Conservation (phyloP, 2,329 filamentous ascomycete genomes). For the Rhexocercosporidium sp. region DNA sequence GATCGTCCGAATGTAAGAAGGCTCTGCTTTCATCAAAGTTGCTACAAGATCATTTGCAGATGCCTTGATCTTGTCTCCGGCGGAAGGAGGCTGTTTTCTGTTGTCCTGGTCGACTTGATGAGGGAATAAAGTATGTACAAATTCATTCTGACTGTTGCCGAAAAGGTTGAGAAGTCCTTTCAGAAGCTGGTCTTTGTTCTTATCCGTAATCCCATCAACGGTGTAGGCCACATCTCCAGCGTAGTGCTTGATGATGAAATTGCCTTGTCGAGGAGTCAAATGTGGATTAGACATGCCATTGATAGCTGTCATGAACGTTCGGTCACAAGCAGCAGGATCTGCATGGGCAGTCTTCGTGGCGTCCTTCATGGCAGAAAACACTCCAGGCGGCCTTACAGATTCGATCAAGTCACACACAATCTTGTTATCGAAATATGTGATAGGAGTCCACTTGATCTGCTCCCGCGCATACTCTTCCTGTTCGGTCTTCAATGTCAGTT, state of each 20-base stretch:
- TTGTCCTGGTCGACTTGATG: slow-evolving; percentile 95
- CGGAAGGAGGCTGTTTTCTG: slow-evolving; percentile 89
- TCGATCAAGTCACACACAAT: slow-evolving; percentile 98
- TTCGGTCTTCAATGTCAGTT: slow-evolving; percentile 93
- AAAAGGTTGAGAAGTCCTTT: slow-evolving; percentile 93
- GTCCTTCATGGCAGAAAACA: slow-evolving; percentile 96
- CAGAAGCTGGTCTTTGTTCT: slow-evolving; percentile 97
- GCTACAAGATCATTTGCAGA: slow-evolving; percentile 95
- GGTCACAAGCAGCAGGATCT: slow-evolving; percentile 90
- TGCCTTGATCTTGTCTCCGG: slow-evolving; percentile 92
- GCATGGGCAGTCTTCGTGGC: slow-evolving; percentile 98
- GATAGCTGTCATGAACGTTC: slow-evolving; percentile 92
- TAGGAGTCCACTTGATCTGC: slow-evolving; percentile 98
- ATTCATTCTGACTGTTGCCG: slow-evolving; percentile 80
- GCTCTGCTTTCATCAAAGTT: slow-evolving; percentile 95
- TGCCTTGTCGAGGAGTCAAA: slow-evolving; percentile 88
- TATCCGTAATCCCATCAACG: slow-evolving; percentile 96
- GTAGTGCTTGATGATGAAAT: slow-evolving; percentile 99
- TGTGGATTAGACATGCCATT: slow-evolving; percentile 92
- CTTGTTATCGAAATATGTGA: slow-evolving; percentile 99
- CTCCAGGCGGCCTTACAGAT: slow-evolving; percentile 83
- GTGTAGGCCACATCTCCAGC: slow-evolving; percentile 95
- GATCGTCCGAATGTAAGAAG: slow-evolving; percentile 98
- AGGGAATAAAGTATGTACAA: slow-evolving; percentile 89
- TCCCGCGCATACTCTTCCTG: slow-evolving; percentile 97